These are phyloP conservation scores for Fusarium coffeatum DNA, from an alignment of 2,329 filamentous ascomycete genomes.

Conservation along the genomic window DNA sequence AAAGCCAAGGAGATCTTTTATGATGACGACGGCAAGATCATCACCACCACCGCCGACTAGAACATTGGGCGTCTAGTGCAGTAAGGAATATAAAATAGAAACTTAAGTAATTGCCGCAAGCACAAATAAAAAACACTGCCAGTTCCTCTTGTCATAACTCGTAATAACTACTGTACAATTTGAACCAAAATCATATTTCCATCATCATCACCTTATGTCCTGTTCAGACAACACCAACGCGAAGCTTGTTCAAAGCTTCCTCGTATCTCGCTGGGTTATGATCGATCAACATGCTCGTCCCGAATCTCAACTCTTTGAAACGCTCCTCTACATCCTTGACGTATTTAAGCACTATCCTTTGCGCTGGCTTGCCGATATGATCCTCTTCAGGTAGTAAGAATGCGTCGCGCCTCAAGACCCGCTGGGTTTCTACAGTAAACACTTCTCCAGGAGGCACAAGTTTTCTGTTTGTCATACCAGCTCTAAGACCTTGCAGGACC, in stretches of 20 bases:
- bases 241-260: conserved; percentile 71
- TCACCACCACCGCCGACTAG: conserved; percentile 50
- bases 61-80: neutral
- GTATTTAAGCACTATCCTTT: conserved; percentile 75
- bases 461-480: conserved; percentile 75
- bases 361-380: conserved; percentile 72
- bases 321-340: conserved; percentile 76
- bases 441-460: conserved; percentile 81
- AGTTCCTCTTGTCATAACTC: neutral
- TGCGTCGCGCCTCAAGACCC: conserved; percentile 74
- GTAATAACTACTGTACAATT: conserved; percentile 5
- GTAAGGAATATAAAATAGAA: neutral
- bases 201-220: neutral
- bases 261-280: conserved; percentile 82
- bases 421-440: conserved; percentile 76
- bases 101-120: neutral
- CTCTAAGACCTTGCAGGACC: conserved; percentile 73
- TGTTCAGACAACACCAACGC: conserved; percentile 57
- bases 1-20: conserved; percentile 82
- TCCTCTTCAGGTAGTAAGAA: conserved; percentile 62
- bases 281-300: conserved; percentile 78
- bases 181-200: conserved; percentile 13
- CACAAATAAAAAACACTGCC: neutral
- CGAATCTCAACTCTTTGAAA: conserved; percentile 78
- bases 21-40: conserved; percentile 72